Base-by-base conservation (phyloP, 768 basidiomycete genomes). In the Rossbeevera mucosa region DNA sequence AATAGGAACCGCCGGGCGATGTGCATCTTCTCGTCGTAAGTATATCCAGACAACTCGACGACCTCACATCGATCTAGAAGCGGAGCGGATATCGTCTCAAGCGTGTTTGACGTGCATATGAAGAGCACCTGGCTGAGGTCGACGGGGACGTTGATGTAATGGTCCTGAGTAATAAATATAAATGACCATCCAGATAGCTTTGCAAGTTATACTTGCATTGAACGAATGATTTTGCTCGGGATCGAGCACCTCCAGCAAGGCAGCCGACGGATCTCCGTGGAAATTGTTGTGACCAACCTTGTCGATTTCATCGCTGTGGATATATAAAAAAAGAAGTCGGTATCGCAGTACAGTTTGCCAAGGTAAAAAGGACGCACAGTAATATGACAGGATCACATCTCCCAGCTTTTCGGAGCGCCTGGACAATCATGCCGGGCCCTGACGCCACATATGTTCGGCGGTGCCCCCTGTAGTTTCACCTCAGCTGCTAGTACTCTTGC, bases 211-310 rank as follows among this genome's bases (percentile, higher is more conserved):
- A 67, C 79, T 55, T 47, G 84, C 88, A 64, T 86, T 88, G 64
- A 91, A 91, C 0, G 81, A 77, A 63, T 88, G 80, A 56, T 94
- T 94, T 68, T 95, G 92, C 65, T 96, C 94, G 0, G 94, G 94
- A 65, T 96, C 94, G 48, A 97, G 76, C 0, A 94, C 92, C 62
- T 97, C 94, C 4, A 97, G 72, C 54, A 97, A 69, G 0, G 94
- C 94, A 33, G 94, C 94, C 3, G 81, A 83, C 13, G 94, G 94
- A 66, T 95, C 93, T 0, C 94, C 94, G 59, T 95, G 93, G 72
- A 89, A 88, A 62, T 88, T 92, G 59, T 80, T 87, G 51, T 86
- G 85, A 0, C 87, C 86, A 50, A 92, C 80, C 71, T 96, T 96
- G 71, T 96, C 94, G 41, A 96, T 83, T 68, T 96, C 94, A 62